A percentile compares a stretch with the other conserved stretches of the same genome.
Evolutionary conservation across 441 rosid genomes (phyloP).

Genomic region (Cnidoscolus chayamansa): DNA sequence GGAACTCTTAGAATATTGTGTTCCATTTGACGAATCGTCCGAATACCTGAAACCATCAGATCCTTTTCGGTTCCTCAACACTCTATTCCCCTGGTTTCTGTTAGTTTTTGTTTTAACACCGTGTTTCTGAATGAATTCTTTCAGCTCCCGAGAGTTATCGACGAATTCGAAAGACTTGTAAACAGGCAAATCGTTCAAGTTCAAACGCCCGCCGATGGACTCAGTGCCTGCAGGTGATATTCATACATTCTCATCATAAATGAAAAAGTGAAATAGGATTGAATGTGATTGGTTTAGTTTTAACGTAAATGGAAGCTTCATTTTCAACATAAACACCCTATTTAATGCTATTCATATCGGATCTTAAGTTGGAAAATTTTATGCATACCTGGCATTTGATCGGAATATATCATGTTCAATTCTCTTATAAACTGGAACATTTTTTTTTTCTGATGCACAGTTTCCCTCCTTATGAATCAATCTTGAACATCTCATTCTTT

Average conservation of each 20-base stretch:
- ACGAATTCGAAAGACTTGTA: slow-evolving; percentile 27
- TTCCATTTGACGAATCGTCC: slow-evolving; percentile 7
- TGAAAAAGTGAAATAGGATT: no score
- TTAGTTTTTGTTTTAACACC: not conserved
- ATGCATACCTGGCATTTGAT: slow-evolving; percentile 2
- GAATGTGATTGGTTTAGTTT: no score
- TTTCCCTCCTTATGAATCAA: not conserved
- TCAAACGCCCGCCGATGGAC: not conserved
- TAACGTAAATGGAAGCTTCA: no score
- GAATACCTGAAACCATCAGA: not conserved
- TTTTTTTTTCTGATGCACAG: not conserved
- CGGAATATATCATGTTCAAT: not conserved
- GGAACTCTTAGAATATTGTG: not conserved
- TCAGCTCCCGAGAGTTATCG: slow-evolving; percentile 16
- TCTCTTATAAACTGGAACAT: slow-evolving; percentile 15
- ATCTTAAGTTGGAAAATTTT: no score
- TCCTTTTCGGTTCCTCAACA: not conserved
- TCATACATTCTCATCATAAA: not conserved
- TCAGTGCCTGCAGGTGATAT: slow-evolving; percentile 3
- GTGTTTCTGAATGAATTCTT: slow-evolving; percentile 6
- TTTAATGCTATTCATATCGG: no score
- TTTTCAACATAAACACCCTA: no score
- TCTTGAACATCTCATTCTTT: not conserved
- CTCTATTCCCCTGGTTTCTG: slow-evolving; percentile 12
- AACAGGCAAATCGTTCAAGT: slow-evolving; percentile 13